Evolutionary conservation across 2,329 filamentous ascomycete species (phyloP).

Genomic region (Cladosporium velox): DNA sequence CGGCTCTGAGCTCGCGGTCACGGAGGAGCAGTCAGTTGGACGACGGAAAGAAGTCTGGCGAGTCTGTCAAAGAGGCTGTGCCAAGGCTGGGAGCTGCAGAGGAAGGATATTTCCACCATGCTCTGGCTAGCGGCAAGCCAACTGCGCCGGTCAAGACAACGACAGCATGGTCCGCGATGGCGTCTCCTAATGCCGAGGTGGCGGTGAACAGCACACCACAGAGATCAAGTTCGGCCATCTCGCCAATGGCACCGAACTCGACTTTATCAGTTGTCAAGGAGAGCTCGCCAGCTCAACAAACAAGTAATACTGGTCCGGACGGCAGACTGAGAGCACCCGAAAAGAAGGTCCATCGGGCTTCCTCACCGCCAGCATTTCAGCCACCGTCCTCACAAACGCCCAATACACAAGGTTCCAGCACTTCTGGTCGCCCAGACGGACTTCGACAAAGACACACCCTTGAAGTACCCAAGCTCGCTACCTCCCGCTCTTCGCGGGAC

Average conservation of each 20-base stretch:
- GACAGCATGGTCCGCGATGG: slow-evolving; percentile 24
- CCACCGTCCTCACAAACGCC: slow-evolving; percentile 49
- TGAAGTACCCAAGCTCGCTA: slow-evolving; percentile 73
- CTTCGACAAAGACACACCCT: slow-evolving; percentile 84
- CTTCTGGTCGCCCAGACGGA: slow-evolving; percentile 53
- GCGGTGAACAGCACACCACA: slow-evolving; percentile 23
- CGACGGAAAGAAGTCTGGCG: slow-evolving; percentile 34
- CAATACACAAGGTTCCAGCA: slow-evolving; percentile 46
- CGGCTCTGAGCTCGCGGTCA: slow-evolving; percentile 41
- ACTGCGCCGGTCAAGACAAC: slow-evolving; percentile 37
- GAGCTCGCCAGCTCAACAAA: slow-evolving; percentile 29
- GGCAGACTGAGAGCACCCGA: slow-evolving; percentile 33
- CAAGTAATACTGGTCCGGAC: slow-evolving; percentile 20
- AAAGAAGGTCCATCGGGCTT: slow-evolving; percentile 34
- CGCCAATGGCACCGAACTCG: slow-evolving; percentile 28
- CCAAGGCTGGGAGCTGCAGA: slow-evolving; percentile 38
- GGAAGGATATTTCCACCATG: slow-evolving; percentile 49
- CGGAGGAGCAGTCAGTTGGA: slow-evolving; percentile 32
- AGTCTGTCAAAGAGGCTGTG: slow-evolving; percentile 32
- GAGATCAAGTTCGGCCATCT: slow-evolving; percentile 25
- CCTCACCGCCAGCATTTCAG: slow-evolving; percentile 42
- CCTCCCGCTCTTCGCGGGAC: slow-evolving; percentile 72
- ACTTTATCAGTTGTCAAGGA: slow-evolving; percentile 34
- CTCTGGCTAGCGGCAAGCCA: slow-evolving; percentile 41
- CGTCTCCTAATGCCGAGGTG: slow-evolving; percentile 25